Evolutionary conservation across 2,329 filamentous ascomycete species (phyloP).

Genomic region (Amauroascus verrucosus): DNA sequence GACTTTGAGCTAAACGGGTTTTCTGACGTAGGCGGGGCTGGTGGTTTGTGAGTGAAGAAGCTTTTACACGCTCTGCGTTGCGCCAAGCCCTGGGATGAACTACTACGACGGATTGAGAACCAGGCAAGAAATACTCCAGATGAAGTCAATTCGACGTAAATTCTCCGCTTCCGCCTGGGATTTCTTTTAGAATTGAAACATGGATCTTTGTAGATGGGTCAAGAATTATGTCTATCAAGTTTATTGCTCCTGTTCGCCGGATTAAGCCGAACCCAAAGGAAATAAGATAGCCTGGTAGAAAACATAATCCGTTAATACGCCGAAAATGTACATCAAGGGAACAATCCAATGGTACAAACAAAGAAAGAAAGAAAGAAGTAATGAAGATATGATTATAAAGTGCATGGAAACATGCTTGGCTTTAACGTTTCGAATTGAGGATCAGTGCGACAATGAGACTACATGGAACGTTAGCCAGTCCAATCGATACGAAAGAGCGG

Average conservation of each 20-base stretch:
- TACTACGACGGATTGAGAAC: not conserved
- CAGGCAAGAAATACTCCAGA: not conserved
- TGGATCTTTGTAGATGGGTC: not conserved
- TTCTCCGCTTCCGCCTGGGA: not conserved
- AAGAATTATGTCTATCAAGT: not conserved
- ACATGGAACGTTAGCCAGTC: not conserved
- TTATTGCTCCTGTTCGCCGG: constrained; percentile 6
- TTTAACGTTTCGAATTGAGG: constrained; percentile 68
- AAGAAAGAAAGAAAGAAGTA: not conserved
- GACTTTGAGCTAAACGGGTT: constrained; percentile 10
- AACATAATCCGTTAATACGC: not conserved
- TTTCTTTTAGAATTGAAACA: too few species aligned
- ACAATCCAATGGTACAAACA: not conserved
- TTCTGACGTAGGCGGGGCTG: constrained; percentile 17
- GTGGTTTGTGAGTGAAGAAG: not conserved
- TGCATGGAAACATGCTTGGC: not conserved
- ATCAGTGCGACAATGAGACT: constrained; percentile 86
- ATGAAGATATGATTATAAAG: not conserved
- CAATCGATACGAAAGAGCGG: too few species aligned
- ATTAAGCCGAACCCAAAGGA: not conserved
- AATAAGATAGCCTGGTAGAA: not conserved
- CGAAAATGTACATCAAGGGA: constrained; percentile 4
- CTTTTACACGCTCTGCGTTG: not conserved
- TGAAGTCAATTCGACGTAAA: constrained; percentile 11
- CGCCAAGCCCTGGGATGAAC: not conserved